Evolutionary conservation across 1,284 basidiomycete species (phyloP).

Genomic region (Xerocomus minutiporus): DNA sequence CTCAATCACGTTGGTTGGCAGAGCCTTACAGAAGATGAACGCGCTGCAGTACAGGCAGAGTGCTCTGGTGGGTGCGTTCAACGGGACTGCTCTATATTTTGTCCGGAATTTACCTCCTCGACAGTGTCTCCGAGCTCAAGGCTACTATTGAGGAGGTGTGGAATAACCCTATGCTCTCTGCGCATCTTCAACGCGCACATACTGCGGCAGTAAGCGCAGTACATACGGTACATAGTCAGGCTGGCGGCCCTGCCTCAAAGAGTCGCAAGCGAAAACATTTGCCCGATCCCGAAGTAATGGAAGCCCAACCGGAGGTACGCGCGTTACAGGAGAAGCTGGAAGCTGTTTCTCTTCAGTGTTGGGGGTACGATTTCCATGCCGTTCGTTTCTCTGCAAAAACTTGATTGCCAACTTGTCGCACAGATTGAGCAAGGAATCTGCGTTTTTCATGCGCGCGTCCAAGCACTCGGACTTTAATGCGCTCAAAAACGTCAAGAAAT

Average conservation of each 20-base stretch:
- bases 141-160: slow-evolving; percentile 44
- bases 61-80: slow-evolving; percentile 37
- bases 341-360: slow-evolving; percentile 48
- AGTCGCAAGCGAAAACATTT: slow-evolving; percentile 42
- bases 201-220: slow-evolving; percentile 41
- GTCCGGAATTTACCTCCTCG: not conserved
- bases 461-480: slow-evolving; percentile 65
- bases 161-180: slow-evolving; percentile 53
- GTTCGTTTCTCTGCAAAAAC: not conserved
- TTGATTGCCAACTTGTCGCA: not conserved
- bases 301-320: slow-evolving; percentile 39
- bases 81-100: not conserved
- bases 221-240: slow-evolving; percentile 36
- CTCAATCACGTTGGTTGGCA: slow-evolving; percentile 24
- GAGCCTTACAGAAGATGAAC: slow-evolving; percentile 26
- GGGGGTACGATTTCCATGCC: slow-evolving; percentile 42
- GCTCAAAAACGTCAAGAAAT: slow-evolving; percentile 37
- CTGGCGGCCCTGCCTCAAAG: slow-evolving; percentile 39
- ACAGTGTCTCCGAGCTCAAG: slow-evolving; percentile 55
- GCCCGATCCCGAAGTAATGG: slow-evolving; percentile 31
- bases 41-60: slow-evolving; percentile 34
- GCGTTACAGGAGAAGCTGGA: slow-evolving; percentile 49
- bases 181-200: slow-evolving; percentile 51
- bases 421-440: slow-evolving; percentile 51
- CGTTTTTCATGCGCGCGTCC: slow-evolving; percentile 57